phyloP scores from a whole-genome alignment of 306 rosid genomes.

The Delonix regia region DNA sequence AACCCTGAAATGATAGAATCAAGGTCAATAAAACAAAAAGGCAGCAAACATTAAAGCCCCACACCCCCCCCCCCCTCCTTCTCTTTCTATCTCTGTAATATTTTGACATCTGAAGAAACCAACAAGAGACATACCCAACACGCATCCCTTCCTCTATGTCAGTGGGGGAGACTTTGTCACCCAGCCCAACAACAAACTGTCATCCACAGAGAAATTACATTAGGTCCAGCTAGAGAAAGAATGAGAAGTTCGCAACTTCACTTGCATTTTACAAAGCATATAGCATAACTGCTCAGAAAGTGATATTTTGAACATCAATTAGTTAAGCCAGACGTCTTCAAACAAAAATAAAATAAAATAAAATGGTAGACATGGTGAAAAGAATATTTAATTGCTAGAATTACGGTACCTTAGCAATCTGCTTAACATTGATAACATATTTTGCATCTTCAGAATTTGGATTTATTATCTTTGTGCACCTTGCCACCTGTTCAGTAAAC shows the following conservation, averaged over 20 bases:
- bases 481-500: conserved; percentile 74
- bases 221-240: conserved; percentile 29
- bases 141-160: conserved; percentile 99
- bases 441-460: conserved; percentile 98
- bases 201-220: conserved; percentile 36
- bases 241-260: neutral
- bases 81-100: conserved; percentile 5
- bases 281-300: neutral
- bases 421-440: conserved; percentile 94
- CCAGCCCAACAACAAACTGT: conserved; percentile 98
- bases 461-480: conserved; percentile 96
- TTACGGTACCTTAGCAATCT: conserved; percentile 85
- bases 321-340: conserved; percentile 18
- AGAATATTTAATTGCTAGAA: neutral
- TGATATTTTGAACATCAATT: conserved; percentile 21
- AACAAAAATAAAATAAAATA: conserved; percentile 28
- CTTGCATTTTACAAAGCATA: conserved; percentile 13
- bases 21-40: conserved; percentile 39
- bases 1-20: conserved; percentile 63
- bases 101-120: conserved; percentile 6
- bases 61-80: neutral
- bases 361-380: neutral
- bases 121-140: conserved; percentile 80
- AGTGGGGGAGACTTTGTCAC: conserved; percentile 99
- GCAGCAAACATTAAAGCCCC: neutral